A percentile compares a stretch with the other conserved stretches of the same genome.
Evolutionary conservation across 2,329 filamentous ascomycete species (phyloP).

Genomic region (Colletotrichum simmondsii): DNA sequence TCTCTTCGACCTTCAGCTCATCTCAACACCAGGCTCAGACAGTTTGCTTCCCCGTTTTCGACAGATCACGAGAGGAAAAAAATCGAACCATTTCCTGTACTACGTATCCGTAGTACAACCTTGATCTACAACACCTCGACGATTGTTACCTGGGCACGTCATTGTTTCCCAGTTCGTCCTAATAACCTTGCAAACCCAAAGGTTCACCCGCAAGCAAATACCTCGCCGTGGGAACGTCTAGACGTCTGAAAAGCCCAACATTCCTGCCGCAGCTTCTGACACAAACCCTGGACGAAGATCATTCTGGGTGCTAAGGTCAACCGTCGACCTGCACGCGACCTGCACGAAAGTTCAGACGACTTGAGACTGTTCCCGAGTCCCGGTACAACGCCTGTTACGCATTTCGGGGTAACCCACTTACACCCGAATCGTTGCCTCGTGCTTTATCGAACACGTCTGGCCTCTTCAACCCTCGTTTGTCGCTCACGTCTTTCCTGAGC

Average conservation of each 20-base stretch:
- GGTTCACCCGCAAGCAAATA: background rate
- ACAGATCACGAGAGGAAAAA: background rate
- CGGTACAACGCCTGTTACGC: conserved; percentile 28
- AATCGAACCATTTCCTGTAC: background rate
- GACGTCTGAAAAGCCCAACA: conserved; percentile 19
- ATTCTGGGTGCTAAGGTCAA: conserved; percentile 8
- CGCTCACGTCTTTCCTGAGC: background rate
- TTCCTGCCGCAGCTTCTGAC: conserved; percentile 22
- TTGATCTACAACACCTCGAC: background rate
- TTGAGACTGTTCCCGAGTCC: conserved; percentile 32
- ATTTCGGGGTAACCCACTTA: conserved; percentile 14
- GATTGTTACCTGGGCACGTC: conserved; percentile 2
- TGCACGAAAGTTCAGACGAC: conserved; percentile 25
- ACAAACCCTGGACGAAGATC: conserved; percentile 34
- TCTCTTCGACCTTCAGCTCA: conserved; percentile 3
- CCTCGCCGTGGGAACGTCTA: background rate
- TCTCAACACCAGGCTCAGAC: background rate
- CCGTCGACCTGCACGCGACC: background rate
- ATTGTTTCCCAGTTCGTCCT: conserved; percentile 15
- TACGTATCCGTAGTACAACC: background rate
- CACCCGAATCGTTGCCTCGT: conserved; percentile 12
- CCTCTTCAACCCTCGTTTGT: background rate
- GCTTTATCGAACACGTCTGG: background rate
- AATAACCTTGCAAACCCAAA: conserved; percentile 2
- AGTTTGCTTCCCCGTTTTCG: background rate